Percentiles rank a stretch among this genome's conserved stretches.
phyloP scores from a whole-genome alignment of 1,284 basidiomycete genomes.

The Polyporus tsugae region DNA sequence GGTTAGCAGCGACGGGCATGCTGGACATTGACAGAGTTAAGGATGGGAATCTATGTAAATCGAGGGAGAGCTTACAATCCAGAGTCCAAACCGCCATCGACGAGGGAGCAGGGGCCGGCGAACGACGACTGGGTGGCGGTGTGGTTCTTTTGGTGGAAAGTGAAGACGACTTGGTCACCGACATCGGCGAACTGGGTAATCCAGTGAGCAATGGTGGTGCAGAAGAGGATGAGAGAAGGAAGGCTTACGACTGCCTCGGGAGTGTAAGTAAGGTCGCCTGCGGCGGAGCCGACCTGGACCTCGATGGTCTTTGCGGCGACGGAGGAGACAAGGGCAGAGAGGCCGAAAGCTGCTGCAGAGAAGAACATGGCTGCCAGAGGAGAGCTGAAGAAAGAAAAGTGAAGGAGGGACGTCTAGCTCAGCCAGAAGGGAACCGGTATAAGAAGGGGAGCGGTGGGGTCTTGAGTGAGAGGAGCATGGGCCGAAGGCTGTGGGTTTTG shows the following conservation, averaged over 20 bases:
- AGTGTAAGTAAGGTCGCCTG: slow-evolving; percentile 51
- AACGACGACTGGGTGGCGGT: slow-evolving; percentile 67
- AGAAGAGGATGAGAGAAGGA: slow-evolving; percentile 10
- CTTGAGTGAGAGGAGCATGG: slow-evolving; percentile 18
- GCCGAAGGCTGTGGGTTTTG: slow-evolving; percentile 18
- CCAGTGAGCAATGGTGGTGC: slow-evolving; percentile 14
- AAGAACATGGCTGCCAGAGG: slow-evolving; percentile 57
- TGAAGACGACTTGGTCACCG: slow-evolving; percentile 68
- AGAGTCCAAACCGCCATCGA: slow-evolving; percentile 60
- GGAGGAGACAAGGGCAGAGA: slow-evolving; percentile 52
- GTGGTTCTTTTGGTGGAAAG: slow-evolving; percentile 64
- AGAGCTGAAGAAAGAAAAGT: slow-evolving; percentile 34
- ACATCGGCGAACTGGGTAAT: slow-evolving; percentile 52
- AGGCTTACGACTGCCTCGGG: slow-evolving; percentile 62
- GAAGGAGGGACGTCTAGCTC: slow-evolving; percentile 35
- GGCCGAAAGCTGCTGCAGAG: slow-evolving; percentile 46
- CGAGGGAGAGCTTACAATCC: slow-evolving; percentile 57
- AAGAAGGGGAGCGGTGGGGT: slow-evolving; percentile 28
- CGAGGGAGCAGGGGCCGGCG: slow-evolving; percentile 55
- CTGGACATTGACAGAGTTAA: slow-evolving; percentile 40
- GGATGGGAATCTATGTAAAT: not conserved
- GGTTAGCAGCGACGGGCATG: slow-evolving; percentile 55
- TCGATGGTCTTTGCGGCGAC: slow-evolving; percentile 52
- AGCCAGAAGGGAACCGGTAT: slow-evolving; percentile 27
- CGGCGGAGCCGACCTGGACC: slow-evolving; percentile 60